Conservation (phyloP, 2,329 filamentous ascomycete species). For the Metarhizium robertsii region DNA sequence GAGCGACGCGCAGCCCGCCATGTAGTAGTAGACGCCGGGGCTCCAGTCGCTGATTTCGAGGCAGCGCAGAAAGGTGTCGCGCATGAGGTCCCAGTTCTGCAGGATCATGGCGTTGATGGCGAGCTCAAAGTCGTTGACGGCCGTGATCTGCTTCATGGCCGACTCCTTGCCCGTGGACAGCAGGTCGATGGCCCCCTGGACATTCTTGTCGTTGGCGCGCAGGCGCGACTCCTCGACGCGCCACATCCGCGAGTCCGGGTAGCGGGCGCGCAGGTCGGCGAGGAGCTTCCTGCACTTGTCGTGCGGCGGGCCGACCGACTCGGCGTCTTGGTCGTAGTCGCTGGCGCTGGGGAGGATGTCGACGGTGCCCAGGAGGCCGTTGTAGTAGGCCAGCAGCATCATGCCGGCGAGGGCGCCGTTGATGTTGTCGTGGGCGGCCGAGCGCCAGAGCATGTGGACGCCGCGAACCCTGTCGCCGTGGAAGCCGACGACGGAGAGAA, state of each 20-base stretch:
- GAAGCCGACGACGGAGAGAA: conserved; percentile 85
- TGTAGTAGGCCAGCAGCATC: conserved; percentile 77
- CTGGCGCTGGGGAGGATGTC: conserved; percentile 66
- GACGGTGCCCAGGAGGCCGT: conserved; percentile 73
- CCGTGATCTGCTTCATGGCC: conserved; percentile 80
- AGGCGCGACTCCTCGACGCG: conserved; percentile 78
- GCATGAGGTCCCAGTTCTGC: conserved; percentile 66
- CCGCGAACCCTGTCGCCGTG: conserved; percentile 78
- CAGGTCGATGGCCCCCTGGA: conserved; percentile 59
- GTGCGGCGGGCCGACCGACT: conserved; percentile 62
- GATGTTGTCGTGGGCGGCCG: conserved; percentile 75
- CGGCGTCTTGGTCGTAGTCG: conserved; percentile 44
- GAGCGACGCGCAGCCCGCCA: conserved; percentile 68
- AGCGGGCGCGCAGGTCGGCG: conserved; percentile 62
- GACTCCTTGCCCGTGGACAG: conserved; percentile 51
- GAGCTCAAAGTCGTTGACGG: conserved; percentile 77
- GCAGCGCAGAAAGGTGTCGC: conserved; percentile 64
- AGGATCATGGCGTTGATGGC: conserved; percentile 69
- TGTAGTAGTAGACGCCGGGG: conserved; percentile 81
- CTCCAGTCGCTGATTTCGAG: conserved; percentile 85
- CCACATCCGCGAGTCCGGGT: conserved; percentile 80
- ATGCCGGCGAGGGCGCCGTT: conserved; percentile 87
- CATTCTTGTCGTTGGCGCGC: conserved; percentile 54
- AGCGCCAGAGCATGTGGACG: conserved; percentile 81
- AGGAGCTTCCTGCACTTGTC: conserved; percentile 60